Percentiles rank a stretch among this genome's conserved stretches.
phyloP scores from a whole-genome alignment of 1,284 basidiomycete genomes.

The Cutaneotrichosporon cutaneum region DNA sequence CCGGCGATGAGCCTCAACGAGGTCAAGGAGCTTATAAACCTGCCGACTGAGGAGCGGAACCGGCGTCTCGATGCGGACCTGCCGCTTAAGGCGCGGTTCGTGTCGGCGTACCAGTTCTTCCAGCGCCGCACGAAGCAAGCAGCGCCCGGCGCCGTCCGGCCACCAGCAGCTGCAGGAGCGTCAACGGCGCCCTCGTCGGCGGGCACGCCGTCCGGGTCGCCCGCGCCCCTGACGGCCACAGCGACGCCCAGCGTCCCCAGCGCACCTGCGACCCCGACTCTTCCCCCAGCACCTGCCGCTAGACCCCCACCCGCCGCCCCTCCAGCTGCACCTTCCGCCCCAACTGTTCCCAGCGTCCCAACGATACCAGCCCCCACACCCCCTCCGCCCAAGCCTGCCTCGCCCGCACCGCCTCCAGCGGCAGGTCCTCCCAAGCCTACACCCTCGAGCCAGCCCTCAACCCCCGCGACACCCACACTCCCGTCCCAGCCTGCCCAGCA shows the following conservation, averaged over 20 bases:
- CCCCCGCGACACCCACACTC: not conserved
- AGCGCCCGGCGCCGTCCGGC: not conserved
- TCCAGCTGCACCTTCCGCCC: constrained; percentile 1
- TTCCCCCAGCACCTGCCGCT: not conserved
- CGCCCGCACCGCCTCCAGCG: not conserved
- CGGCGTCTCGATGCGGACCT: constrained; percentile 10
- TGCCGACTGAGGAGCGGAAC: constrained; percentile 13
- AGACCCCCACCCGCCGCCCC: not conserved
- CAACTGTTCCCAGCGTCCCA: not conserved
- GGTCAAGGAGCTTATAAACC: constrained; percentile 15
- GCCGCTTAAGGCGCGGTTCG: constrained; percentile 9
- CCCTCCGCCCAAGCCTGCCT: not conserved
- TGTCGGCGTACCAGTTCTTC: constrained; percentile 14
- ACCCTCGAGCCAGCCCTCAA: not conserved
- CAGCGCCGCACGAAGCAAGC: constrained; percentile 10
- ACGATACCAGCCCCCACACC: not conserved
- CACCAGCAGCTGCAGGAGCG: not conserved
- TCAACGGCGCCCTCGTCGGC: not conserved
- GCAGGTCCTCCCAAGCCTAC: not conserved
- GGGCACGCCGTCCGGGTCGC: not conserved
- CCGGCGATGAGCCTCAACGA: constrained; percentile 16
- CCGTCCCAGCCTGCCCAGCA: not conserved
- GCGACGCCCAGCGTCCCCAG: not conserved
- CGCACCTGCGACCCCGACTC: not conserved
- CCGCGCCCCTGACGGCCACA: constrained; percentile 1